A percentile compares a stretch with the other conserved stretches of the same genome.
Evolutionary conservation across 2,329 filamentous ascomycete genomes (phyloP).

Genomic region (Fusarium sp.): DNA sequence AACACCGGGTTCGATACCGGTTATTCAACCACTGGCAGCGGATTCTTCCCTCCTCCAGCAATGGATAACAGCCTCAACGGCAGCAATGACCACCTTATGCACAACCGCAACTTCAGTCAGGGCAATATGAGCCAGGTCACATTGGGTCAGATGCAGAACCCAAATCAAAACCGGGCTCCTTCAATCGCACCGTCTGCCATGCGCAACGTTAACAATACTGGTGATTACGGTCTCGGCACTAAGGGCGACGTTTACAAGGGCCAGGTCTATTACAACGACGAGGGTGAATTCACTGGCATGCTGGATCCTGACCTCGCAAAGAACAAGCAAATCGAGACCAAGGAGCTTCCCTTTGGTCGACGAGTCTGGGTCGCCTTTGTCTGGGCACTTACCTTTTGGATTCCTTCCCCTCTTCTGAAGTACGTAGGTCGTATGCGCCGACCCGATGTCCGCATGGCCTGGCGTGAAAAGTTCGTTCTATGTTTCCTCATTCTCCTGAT

Average conservation of each 20-base stretch:
- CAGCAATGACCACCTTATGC: constrained; percentile 81
- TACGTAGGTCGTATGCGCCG: constrained; percentile 95
- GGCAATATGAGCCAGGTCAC: constrained; percentile 71
- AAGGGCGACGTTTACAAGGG: constrained; percentile 87
- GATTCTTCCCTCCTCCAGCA: constrained; percentile 79
- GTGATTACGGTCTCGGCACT: constrained; percentile 89
- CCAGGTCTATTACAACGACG: constrained; percentile 81
- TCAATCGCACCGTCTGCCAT: constrained; percentile 75
- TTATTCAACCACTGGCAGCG: constrained; percentile 77
- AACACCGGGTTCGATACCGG: constrained; percentile 74
- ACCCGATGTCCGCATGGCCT: constrained; percentile 96
- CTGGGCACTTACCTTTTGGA: constrained; percentile 94
- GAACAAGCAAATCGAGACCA: constrained; percentile 82
- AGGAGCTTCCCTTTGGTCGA: constrained; percentile 74
- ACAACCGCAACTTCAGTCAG: constrained; percentile 70
- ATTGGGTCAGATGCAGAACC: constrained; percentile 55
- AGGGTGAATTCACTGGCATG: constrained; percentile 77
- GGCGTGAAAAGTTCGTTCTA: constrained; percentile 94
- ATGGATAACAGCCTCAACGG: constrained; percentile 75
- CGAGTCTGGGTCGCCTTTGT: constrained; percentile 86
- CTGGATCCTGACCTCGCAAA: constrained; percentile 85
- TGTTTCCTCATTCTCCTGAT: constrained; percentile 85
- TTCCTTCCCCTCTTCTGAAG: constrained; percentile 87
- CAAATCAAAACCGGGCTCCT: constrained; percentile 59
- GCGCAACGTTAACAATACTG: constrained; percentile 70